These are phyloP conservation scores for Houttuynia cordata DNA, from an alignment of 164 flowering plant genomes.

Conservation along the genomic window DNA sequence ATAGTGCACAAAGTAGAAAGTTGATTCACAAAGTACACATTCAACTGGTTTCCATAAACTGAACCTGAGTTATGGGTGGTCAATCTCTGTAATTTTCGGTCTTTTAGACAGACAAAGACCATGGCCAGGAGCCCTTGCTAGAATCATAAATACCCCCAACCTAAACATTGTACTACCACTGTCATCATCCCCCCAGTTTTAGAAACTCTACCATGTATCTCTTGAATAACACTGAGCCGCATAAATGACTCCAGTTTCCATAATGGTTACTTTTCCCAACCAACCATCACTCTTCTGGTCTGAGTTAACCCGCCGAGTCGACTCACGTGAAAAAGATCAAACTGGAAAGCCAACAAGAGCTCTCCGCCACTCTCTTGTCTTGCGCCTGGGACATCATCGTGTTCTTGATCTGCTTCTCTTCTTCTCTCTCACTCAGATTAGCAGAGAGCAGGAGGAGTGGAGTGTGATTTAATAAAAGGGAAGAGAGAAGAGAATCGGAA, in stretches of 20 bases:
- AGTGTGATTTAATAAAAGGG: background rate
- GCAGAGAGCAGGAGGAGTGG: background rate
- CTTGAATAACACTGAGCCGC: background rate
- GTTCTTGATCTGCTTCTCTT: background rate
- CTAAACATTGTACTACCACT: too few species aligned
- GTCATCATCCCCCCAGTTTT: too few species aligned
- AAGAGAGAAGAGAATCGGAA: slow-evolving; percentile 8
- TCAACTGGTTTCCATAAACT: too few species aligned
- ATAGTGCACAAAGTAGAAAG: too few species aligned
- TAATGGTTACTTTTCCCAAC: background rate
- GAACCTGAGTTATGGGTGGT: too few species aligned
- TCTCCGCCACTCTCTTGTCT: background rate
- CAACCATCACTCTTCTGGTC: too few species aligned
- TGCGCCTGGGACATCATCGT: slow-evolving; percentile 11
- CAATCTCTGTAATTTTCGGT: too few species aligned
- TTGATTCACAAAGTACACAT: too few species aligned
- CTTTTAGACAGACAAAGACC: too few species aligned
- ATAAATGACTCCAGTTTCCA: background rate
- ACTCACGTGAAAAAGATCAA: background rate
- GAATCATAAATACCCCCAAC: too few species aligned
- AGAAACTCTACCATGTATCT: background rate
- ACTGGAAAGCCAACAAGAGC: background rate
- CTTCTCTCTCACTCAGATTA: background rate
- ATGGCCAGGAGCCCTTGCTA: too few species aligned
- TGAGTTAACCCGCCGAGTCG: background rate